Conservation (phyloP, 176 grass and related monocot species). For the Carex parvula region DNA sequence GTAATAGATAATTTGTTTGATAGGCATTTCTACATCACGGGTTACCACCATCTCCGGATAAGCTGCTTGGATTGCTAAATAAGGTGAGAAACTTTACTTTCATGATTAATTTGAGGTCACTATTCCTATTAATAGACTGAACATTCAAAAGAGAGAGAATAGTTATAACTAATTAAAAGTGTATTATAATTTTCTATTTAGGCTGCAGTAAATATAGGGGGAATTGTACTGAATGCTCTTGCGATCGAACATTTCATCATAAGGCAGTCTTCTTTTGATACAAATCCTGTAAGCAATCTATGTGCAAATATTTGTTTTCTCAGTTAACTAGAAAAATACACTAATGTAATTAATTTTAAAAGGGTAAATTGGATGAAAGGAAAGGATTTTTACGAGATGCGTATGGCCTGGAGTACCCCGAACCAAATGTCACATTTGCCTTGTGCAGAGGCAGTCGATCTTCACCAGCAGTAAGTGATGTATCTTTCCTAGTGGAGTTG, state of each 20-base stretch:
- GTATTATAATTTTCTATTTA: constrained; percentile 19
- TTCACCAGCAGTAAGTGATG: constrained; percentile 62
- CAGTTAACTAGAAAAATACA: background rate
- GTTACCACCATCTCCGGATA: constrained; percentile 64
- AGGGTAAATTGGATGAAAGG: constrained; percentile 52
- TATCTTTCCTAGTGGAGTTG: background rate
- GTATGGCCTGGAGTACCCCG: constrained; percentile 76
- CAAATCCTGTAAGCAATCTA: constrained; percentile 37
- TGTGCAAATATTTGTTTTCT: background rate
- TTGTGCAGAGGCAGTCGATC: constrained; percentile 89
- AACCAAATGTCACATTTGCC: constrained; percentile 90
- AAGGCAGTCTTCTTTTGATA: constrained; percentile 47
- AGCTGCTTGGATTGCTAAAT: constrained; percentile 62
- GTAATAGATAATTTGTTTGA: background rate
- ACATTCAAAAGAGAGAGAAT: background rate
- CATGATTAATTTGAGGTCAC: background rate
- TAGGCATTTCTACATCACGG: constrained; percentile 90
- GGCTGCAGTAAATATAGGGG: constrained; percentile 74
- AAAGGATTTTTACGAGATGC: constrained; percentile 40
- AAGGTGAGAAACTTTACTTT: constrained; percentile 34
- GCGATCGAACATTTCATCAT: constrained; percentile 87
- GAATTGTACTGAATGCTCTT: constrained; percentile 54
- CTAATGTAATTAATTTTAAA: background rate
- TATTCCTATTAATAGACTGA: background rate
- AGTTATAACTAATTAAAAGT: background rate